These are phyloP conservation scores for Heterococcus sp. DNA, from an alignment of 108 stramenopile species.

Conservation along the genomic window DNA sequence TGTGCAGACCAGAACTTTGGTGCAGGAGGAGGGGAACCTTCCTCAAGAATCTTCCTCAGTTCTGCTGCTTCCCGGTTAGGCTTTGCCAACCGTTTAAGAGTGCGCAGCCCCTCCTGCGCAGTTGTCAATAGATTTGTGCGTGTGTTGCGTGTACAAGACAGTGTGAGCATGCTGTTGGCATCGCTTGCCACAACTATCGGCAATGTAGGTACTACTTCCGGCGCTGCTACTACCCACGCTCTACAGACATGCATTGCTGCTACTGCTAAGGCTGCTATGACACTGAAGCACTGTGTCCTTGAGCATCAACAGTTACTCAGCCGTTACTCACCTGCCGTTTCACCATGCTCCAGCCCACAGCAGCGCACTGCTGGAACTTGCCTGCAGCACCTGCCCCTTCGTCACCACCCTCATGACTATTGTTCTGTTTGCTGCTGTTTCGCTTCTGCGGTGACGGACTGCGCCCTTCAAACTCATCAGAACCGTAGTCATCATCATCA, in stretches of 20 bases:
- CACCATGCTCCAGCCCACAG: conserved; percentile 14
- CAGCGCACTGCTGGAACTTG: conserved; percentile 8
- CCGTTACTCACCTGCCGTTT: conserved; percentile 11
- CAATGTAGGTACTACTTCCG: no score
- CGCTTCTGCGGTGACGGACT: not conserved
- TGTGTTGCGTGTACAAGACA: not conserved
- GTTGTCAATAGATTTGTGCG: not conserved
- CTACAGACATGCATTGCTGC: no score
- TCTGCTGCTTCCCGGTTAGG: conserved; percentile 32
- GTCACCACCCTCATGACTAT: no score
- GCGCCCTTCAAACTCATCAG: conserved; percentile 38
- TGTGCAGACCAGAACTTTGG: conserved; percentile 38
- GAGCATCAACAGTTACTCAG: no score
- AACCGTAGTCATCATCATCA: conserved; percentile 34
- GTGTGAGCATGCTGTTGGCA: not conserved
- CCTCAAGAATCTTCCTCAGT: conserved; percentile 30
- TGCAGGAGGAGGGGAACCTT: conserved; percentile 19
- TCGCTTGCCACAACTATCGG: no score
- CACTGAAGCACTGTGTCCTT: no score
- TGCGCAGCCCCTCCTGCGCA: conserved; percentile 10
- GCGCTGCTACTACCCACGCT: no score
- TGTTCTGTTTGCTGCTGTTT: no score
- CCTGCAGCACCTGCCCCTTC: not conserved
- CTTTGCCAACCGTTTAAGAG: conserved; percentile 24
- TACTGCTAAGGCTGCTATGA: no score